Evolutionary conservation across 2,329 filamentous ascomycete genomes (phyloP).

Genomic region (Pseudonectria buxi): DNA sequence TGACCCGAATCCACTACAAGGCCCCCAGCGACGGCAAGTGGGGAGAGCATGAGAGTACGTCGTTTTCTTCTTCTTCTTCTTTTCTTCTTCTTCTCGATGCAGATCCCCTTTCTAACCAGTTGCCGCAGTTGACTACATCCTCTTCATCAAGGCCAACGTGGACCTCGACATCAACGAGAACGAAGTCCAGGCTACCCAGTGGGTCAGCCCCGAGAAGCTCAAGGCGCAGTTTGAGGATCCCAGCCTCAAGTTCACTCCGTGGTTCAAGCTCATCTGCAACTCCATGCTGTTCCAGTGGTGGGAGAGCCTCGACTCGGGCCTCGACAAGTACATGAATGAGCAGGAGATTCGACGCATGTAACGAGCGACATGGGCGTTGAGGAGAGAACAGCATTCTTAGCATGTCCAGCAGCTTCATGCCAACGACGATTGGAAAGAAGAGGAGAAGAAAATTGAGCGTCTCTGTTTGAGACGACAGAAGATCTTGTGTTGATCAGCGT

Average conservation of each 20-base stretch:
- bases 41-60: conserved; percentile 96
- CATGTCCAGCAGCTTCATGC: conserved; percentile 1
- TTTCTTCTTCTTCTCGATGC: no score
- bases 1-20: conserved; percentile 97
- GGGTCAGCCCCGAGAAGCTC: conserved; percentile 75
- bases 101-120: conserved; percentile 10
- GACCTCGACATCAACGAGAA: conserved; percentile 77
- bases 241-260: conserved; percentile 82
- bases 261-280: conserved; percentile 99
- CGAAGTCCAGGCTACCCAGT: conserved; percentile 79
- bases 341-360: conserved; percentile 80
- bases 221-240: conserved; percentile 80
- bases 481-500: conserved; percentile 15
- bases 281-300: conserved; percentile 99
- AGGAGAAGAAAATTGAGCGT: conserved; percentile 7
- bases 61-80: no score
- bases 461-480: conserved; percentile 6
- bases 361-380: conserved; percentile 4
- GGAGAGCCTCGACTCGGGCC: conserved; percentile 70
- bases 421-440: conserved; percentile 2
- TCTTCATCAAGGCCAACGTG: conserved; percentile 94
- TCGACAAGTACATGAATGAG: conserved; percentile 84
- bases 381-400: conserved; percentile 5
- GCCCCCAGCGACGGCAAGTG: conserved; percentile 95
- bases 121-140: conserved; percentile 82